Percentiles rank a stretch among this genome's conserved stretches.
Evolutionary conservation across 2,329 filamentous ascomycete species (phyloP).

Genomic region (Fusarium sp.): DNA sequence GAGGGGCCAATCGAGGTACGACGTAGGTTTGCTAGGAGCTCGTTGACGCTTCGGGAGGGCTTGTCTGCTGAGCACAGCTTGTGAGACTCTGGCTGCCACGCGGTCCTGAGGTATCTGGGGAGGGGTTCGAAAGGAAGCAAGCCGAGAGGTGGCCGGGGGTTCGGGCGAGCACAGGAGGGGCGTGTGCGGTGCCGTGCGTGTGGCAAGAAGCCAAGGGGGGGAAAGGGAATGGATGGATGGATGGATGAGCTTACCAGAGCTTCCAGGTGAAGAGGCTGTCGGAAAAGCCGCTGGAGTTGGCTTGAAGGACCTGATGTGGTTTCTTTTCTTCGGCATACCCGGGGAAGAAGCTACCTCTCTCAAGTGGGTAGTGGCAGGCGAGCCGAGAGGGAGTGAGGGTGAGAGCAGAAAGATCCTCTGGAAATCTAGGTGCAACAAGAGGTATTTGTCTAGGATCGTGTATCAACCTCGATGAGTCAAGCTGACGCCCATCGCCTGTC

Average conservation of each 20-base stretch:
- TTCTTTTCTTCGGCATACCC: slow-evolving; percentile 71
- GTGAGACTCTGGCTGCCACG: slow-evolving; percentile 45
- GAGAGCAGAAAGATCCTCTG: slow-evolving; percentile 13
- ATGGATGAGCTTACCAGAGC: slow-evolving; percentile 41
- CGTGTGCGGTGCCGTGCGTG: slow-evolving; percentile 21
- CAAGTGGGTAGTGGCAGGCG: slow-evolving; percentile 5
- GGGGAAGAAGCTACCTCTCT: slow-evolving; percentile 29
- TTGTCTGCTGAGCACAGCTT: slow-evolving; percentile 45
- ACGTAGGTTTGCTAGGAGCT: slow-evolving; percentile 65
- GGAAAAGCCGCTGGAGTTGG: slow-evolving; percentile 63
- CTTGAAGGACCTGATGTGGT: slow-evolving; percentile 63
- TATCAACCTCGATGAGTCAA: slow-evolving; percentile 37
- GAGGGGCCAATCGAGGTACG: slow-evolving; percentile 51
- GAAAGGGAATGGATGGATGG: background rate
- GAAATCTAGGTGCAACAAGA: slow-evolving; percentile 24
- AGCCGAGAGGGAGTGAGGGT: slow-evolving; percentile 23
- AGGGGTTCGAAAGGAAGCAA: slow-evolving; percentile 38
- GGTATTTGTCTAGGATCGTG: slow-evolving; percentile 31
- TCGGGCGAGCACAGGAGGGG: slow-evolving; percentile 29
- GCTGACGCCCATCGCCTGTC: slow-evolving; percentile 13
- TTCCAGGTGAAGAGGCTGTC: slow-evolving; percentile 38
- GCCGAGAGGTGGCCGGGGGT: slow-evolving; percentile 36
- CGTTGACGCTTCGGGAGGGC: slow-evolving; percentile 60
- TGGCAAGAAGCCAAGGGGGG: slow-evolving; percentile 1
- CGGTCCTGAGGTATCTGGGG: slow-evolving; percentile 35